Evolutionary conservation across 371 early-diverging fungal genomes (phyloP).

Genomic region (Lichtheimia ornata): DNA sequence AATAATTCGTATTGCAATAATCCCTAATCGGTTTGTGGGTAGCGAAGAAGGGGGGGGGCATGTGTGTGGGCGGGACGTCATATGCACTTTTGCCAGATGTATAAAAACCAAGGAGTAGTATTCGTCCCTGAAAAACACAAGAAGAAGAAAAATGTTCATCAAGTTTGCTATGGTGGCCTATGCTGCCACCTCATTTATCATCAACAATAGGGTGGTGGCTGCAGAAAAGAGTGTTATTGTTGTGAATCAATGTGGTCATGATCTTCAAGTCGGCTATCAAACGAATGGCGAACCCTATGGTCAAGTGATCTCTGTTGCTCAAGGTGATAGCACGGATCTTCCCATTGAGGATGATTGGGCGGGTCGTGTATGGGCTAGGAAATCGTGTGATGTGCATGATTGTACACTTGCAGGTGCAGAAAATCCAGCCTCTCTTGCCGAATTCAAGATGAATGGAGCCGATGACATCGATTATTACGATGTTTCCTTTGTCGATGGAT

Average conservation of each 20-base stretch:
- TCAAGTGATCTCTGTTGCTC: slow-evolving; percentile 7
- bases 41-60: neutral
- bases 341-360: slow-evolving; percentile 25
- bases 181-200: neutral
- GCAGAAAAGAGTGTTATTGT: slow-evolving; percentile 12
- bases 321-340: slow-evolving; percentile 5
- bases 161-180: slow-evolving; percentile 1
- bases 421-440: slow-evolving; percentile 42
- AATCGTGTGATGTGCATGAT: slow-evolving; percentile 21
- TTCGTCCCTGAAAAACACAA: too few species aligned
- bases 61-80: neutral
- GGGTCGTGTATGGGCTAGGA: slow-evolving; percentile 39
- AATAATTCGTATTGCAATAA: too few species aligned
- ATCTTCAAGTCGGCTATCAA: slow-evolving; percentile 25
- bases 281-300: slow-evolving; percentile 25
- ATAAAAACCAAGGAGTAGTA: too few species aligned
- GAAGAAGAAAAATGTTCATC: too few species aligned
- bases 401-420: slow-evolving; percentile 27
- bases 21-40: slow-evolving; percentile 2
- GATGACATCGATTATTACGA: slow-evolving; percentile 40
- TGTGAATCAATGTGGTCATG: slow-evolving; percentile 18
- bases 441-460: slow-evolving; percentile 32
- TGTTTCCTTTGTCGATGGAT: slow-evolving; percentile 50
- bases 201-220: neutral
- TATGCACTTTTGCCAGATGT: too few species aligned